Evolutionary conservation across 768 basidiomycete genomes (phyloP), one percentile per base, ranked within the genome.

Genomic region (Russula virescens): DNA sequence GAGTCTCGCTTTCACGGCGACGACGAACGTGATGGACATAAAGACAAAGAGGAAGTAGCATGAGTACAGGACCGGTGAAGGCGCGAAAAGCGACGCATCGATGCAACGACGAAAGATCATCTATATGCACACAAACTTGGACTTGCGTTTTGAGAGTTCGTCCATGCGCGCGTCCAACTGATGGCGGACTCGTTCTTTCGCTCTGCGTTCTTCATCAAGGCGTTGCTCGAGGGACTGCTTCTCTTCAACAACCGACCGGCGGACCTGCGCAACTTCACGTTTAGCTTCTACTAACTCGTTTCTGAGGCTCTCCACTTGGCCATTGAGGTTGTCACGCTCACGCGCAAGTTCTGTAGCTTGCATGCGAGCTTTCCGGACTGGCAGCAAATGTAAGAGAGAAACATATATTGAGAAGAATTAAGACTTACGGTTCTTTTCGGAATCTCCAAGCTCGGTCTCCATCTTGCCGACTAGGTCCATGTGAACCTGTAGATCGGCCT

Each of bases 331-430:
- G 73, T 95, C 94, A 49, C 94, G 85, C 74, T 96, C 94, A 54
- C 89, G 82, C 11, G 88, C 89, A 43, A 94, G 76, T 70, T 96
- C 94, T 59, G 89, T 92, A 21, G 92, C 91, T 72, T 95, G 94
- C 85, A 93, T 88, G 42, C 94, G 90, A 7, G 93, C 89, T 75
- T 96, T 96, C 63, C 94, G 90, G 59, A 96, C 91, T 94, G 69
- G 38, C 59, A 34, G 57, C 16, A 45, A 54, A 43, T 34, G 34
- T 51, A 23, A 53, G 56, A 48, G 56, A 48, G 11, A 42, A 31
- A n/a, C n/a, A 26, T 7, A 21, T 21, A 21, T 6, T 19, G 25
- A 11, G 18, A 8, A 60, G 13, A 10, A 43, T 45, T 19, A 50
- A 55, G 14, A 83, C 91, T 76, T 74, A 94, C 92, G 78, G 70